phyloP scores from a whole-genome alignment of 2,329 filamentous ascomycete species.

The Hypoxylon sp. region DNA sequence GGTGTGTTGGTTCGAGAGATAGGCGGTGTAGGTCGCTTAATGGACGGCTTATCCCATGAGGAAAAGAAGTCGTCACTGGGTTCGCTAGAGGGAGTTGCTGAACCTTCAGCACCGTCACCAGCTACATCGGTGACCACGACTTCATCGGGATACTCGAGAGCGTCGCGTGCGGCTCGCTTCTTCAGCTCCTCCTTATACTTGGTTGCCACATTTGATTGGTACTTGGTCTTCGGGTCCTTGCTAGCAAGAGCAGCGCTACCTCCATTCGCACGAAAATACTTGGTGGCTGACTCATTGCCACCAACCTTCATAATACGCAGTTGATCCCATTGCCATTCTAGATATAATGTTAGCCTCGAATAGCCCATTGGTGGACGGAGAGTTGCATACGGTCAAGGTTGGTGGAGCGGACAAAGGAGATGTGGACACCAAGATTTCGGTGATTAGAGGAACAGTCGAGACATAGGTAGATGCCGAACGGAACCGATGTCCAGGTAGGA shows the following conservation, averaged over 20 bases:
- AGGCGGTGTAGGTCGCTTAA: slow-evolving; percentile 96
- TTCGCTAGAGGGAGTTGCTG: slow-evolving; percentile 84
- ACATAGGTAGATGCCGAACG: slow-evolving; percentile 97
- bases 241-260: slow-evolving; percentile 93
- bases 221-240: slow-evolving; percentile 98
- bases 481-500: slow-evolving; percentile 97
- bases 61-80: slow-evolving; percentile 96
- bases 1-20: slow-evolving; percentile 91
- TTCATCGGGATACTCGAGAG: slow-evolving; percentile 87
- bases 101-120: slow-evolving; percentile 71
- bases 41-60: slow-evolving; percentile 97
- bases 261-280: slow-evolving; percentile 97
- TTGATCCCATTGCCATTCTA: slow-evolving; percentile 99
- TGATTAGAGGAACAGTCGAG: slow-evolving; percentile 98
- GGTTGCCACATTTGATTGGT: slow-evolving; percentile 90
- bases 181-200: slow-evolving; percentile 99
- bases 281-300: slow-evolving; percentile 97
- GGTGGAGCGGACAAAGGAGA: slow-evolving; percentile 98
- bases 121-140: slow-evolving; percentile 85
- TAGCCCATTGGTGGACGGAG: neutral
- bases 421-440: slow-evolving; percentile 97
- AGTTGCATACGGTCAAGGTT: slow-evolving; percentile 91
- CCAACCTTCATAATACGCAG: slow-evolving; percentile 98
- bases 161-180: slow-evolving; percentile 85
- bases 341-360: slow-evolving; percentile 48